Percentiles rank a stretch among this genome's conserved stretches.
Evolutionary conservation across 2,329 filamentous ascomycete species (phyloP).

Genomic region (Plenodomus lindquistii): DNA sequence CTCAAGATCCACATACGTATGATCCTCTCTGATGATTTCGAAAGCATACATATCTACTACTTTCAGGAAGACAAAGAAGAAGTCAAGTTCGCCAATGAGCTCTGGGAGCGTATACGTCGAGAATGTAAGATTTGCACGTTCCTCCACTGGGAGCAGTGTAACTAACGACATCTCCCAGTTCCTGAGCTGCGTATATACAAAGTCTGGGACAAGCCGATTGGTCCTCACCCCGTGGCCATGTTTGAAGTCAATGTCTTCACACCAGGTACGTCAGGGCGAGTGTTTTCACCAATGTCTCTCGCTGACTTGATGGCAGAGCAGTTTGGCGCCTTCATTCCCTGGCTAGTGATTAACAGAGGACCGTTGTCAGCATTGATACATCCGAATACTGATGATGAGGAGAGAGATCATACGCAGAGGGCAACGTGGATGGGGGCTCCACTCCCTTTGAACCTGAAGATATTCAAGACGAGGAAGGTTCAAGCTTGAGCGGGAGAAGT

Average conservation of each 20-base stretch:
- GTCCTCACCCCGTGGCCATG: constrained; percentile 83
- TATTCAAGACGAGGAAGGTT: constrained; percentile 48
- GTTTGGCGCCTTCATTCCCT: constrained; percentile 86
- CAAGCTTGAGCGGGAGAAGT: not conserved
- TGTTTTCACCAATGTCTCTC: not conserved
- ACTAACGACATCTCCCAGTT: constrained; percentile 58
- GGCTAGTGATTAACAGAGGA: constrained; percentile 80
- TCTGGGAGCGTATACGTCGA: constrained; percentile 77
- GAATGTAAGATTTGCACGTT: constrained; percentile 65
- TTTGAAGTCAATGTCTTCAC: constrained; percentile 91
- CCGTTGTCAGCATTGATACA: constrained; percentile 79
- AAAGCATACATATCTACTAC: constrained; percentile 77
- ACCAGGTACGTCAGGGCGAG: constrained; percentile 49
- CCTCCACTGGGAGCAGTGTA: not conserved
- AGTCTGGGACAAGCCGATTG: constrained; percentile 76
- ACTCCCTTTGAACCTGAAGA: constrained; percentile 61
- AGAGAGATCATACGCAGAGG: constrained; percentile 66
- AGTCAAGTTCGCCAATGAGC: constrained; percentile 66
- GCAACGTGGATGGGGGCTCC: constrained; percentile 76
- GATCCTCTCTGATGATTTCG: not conserved
- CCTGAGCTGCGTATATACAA: constrained; percentile 82
- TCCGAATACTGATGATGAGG: constrained; percentile 73
- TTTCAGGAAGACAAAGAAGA: constrained; percentile 66
- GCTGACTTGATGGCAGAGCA: constrained; percentile 55
- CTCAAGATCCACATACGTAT: not conserved